phyloP scores from a whole-genome alignment of 805 yeast genomes.

The Isabelozyma pseudorhagii region DNA sequence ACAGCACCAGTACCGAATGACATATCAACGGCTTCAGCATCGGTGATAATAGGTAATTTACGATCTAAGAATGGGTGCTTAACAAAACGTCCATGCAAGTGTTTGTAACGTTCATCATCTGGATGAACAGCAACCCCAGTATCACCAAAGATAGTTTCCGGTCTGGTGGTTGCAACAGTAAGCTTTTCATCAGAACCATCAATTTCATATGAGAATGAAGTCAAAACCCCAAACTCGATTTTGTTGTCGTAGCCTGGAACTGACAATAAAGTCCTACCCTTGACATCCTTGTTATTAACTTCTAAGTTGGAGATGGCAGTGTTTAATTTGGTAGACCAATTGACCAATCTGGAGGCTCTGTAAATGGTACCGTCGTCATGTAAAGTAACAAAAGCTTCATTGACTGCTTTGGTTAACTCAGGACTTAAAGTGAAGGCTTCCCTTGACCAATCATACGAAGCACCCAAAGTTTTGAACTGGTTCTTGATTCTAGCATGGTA shows the following conservation, averaged over 20 bases:
- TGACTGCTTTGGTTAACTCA: conserved; percentile 71
- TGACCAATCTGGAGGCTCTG: conserved; percentile 88
- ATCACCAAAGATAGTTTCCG: conserved; percentile 97
- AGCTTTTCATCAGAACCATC: conserved; percentile 82
- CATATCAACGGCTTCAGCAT: conserved; percentile 95
- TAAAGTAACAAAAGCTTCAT: conserved; percentile 84
- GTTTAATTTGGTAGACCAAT: conserved; percentile 93
- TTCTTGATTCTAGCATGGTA: conserved; percentile 82
- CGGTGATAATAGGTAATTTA: conserved; percentile 83
- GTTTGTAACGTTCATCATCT: conserved; percentile 86
- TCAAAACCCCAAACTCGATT: conserved; percentile 93
- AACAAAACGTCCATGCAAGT: conserved; percentile 90
- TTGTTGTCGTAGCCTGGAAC: conserved; percentile 91
- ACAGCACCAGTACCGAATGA: conserved; percentile 99
- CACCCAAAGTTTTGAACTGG: conserved; percentile 86
- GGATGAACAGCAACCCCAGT: conserved; percentile 98
- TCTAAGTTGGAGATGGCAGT: conserved; percentile 96
- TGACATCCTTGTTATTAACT: conserved; percentile 86
- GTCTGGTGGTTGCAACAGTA: conserved; percentile 97
- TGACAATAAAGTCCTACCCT: conserved; percentile 74
- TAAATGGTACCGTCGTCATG: conserved; percentile 95
- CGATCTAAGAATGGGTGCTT: conserved; percentile 87
- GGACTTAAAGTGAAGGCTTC: conserved; percentile 94
- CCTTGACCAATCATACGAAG: conserved; percentile 93
- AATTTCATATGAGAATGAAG: conserved; percentile 91